Evolutionary conservation across 805 yeast species (phyloP).

Genomic region (Candida yuanshanica): DNA sequence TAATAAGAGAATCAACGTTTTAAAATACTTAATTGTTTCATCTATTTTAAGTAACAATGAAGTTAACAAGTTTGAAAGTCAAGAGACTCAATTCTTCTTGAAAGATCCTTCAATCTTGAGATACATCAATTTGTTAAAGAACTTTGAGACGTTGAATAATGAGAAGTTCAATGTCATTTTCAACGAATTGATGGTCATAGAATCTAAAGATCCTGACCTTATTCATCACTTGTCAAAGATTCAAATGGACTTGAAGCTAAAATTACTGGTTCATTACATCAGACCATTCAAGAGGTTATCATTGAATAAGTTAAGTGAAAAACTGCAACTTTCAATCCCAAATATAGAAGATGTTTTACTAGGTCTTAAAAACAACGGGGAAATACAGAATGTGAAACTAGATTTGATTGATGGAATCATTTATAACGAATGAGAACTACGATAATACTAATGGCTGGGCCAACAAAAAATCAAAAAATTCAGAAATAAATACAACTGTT

Average conservation of each 20-base stretch:
- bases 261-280: slow-evolving; percentile 23
- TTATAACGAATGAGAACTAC: slow-evolving; percentile 11
- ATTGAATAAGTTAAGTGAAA: slow-evolving; percentile 12
- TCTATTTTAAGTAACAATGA: slow-evolving; percentile 49
- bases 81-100: slow-evolving; percentile 23
- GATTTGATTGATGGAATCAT: slow-evolving; percentile 23
- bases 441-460: not conserved
- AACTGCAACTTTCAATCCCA: slow-evolving; percentile 13
- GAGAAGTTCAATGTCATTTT: slow-evolving; percentile 12
- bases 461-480: too few species aligned
- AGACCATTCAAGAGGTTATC: slow-evolving; percentile 23
- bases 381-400: slow-evolving; percentile 15
- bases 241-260: slow-evolving; percentile 15
- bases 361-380: slow-evolving; percentile 17
- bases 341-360: slow-evolving; percentile 22
- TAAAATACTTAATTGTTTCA: slow-evolving; percentile 58
- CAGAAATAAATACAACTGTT: too few species aligned
- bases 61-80: slow-evolving; percentile 26
- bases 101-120: slow-evolving; percentile 18
- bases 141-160: slow-evolving; percentile 19
- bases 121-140: slow-evolving; percentile 16
- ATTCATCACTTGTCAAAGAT: slow-evolving; percentile 16
- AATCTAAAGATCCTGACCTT: slow-evolving; percentile 15
- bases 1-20: slow-evolving; percentile 46
- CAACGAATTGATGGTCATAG: slow-evolving; percentile 5